Conservation (phyloP, 345 rosid genomes). For the Brassica cretica region DNA sequence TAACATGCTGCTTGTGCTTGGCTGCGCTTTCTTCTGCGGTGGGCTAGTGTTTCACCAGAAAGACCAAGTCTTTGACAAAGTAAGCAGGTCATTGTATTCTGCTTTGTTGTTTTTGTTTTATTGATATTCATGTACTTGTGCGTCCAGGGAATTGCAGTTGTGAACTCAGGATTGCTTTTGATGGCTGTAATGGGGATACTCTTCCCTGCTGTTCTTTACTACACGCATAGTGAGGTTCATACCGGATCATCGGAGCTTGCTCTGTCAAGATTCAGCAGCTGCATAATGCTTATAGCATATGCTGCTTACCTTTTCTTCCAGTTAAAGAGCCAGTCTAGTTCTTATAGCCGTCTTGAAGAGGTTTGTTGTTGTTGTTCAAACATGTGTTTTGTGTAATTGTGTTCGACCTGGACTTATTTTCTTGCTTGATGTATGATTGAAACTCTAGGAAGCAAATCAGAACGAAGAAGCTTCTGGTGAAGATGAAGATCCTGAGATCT, state of each 20-base stretch:
- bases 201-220: background rate
- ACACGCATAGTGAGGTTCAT: background rate
- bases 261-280: background rate
- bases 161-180: background rate
- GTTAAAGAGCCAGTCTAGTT: background rate
- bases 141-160: background rate
- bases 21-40: conserved; percentile 1
- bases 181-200: background rate
- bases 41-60: background rate
- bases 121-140: background rate
- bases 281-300: background rate
- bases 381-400: background rate
- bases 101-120: background rate
- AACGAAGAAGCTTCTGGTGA: conserved; percentile 45
- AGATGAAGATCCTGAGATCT: conserved; percentile 87
- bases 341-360: background rate
- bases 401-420: conserved; percentile 32
- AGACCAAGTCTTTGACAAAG: conserved; percentile 4
- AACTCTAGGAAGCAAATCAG: conserved; percentile 63
- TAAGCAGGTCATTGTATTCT: background rate
- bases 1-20: background rate
- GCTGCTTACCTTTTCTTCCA: background rate
- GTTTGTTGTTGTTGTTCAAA: conserved; percentile 1
- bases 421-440: conserved; percentile 26
- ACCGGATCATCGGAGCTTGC: background rate